phyloP scores from a whole-genome alignment of 768 basidiomycete species.

The Terana coerulea region DNA sequence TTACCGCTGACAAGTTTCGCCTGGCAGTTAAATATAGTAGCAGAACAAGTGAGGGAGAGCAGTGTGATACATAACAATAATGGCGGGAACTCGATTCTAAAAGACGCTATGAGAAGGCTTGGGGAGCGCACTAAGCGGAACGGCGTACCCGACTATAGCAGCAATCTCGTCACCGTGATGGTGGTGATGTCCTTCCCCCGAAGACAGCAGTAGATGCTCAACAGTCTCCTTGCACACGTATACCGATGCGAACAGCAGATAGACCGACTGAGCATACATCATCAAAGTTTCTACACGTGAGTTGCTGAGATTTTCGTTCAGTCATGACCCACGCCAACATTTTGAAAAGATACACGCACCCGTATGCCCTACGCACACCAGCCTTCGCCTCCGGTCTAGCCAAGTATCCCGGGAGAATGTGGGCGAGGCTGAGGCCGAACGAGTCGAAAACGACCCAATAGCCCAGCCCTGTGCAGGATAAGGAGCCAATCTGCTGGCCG shows the following conservation, averaged over 20 bases:
- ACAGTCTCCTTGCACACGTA: conserved; percentile 98
- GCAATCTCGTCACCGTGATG: conserved; percentile 56
- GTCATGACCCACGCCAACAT: neutral
- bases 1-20: conserved; percentile 59
- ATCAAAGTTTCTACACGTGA: conserved; percentile 65
- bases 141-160: conserved; percentile 37
- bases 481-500: conserved; percentile 84
- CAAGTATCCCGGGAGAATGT: conserved; percentile 44
- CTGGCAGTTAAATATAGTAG: conserved; percentile 59
- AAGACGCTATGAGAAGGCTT: conserved; percentile 26
- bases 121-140: conserved; percentile 6
- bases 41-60: conserved; percentile 52
- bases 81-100: conserved; percentile 66
- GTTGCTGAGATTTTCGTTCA: conserved; percentile 37
- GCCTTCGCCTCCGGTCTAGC: conserved; percentile 27
- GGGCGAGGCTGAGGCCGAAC: conserved; percentile 63
- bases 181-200: conserved; percentile 65
- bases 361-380: conserved; percentile 45
- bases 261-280: conserved; percentile 88
- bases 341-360: conserved; percentile 49
- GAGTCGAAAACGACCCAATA: conserved; percentile 98
- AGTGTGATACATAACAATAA: conserved; percentile 52
- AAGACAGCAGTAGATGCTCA: conserved; percentile 82
- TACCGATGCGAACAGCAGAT: conserved; percentile 89
- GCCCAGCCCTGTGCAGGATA: conserved; percentile 86